Conservation (phyloP, 2,329 filamentous ascomycete genomes). For the Verruconis gallopava region DNA sequence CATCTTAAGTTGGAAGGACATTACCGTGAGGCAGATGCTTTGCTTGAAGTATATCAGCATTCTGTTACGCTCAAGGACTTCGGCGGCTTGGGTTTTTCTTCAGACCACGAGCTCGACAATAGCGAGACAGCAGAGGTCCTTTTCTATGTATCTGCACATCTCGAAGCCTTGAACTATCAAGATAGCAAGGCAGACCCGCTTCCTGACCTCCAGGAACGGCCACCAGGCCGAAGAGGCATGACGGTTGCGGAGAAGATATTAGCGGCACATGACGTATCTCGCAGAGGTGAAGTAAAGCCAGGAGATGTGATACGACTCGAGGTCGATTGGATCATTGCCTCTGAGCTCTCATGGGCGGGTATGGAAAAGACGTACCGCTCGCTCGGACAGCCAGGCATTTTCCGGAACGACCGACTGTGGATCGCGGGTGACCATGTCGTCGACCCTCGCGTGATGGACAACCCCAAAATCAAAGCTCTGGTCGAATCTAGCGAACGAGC, state of each 20-base stretch:
- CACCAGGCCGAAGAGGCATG: constrained; percentile 22
- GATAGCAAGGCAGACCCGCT: constrained; percentile 12
- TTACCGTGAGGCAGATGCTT: constrained; percentile 14
- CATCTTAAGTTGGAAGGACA: constrained; percentile 7
- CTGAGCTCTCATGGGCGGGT: constrained; percentile 30
- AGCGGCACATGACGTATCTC: constrained; percentile 28
- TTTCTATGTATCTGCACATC: constrained; percentile 18
- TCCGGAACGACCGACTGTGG: constrained; percentile 39
- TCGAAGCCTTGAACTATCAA: constrained; percentile 20
- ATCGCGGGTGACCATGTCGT: constrained; percentile 37
- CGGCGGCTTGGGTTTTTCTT: constrained; percentile 17
- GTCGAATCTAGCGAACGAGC: constrained; percentile 26
- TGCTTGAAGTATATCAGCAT: constrained; percentile 14
- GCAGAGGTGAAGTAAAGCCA: constrained; percentile 22
- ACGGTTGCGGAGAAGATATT: constrained; percentile 35
- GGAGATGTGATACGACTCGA: constrained; percentile 30
- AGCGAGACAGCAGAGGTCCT: constrained; percentile 15
- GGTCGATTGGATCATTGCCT: constrained; percentile 36
- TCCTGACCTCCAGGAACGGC: constrained; percentile 11
- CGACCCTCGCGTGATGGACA: constrained; percentile 29
- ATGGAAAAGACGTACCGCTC: constrained; percentile 31
- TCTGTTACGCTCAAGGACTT: constrained; percentile 15
- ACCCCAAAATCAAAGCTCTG: constrained; percentile 24
- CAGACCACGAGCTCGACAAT: constrained; percentile 8
- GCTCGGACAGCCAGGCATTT: constrained; percentile 31